A percentile compares a stretch with the other conserved stretches of the same genome.
Evolutionary conservation across 495 filamentous ascomycete species (phyloP).

Genomic region (Chaetomidium leptoderma): DNA sequence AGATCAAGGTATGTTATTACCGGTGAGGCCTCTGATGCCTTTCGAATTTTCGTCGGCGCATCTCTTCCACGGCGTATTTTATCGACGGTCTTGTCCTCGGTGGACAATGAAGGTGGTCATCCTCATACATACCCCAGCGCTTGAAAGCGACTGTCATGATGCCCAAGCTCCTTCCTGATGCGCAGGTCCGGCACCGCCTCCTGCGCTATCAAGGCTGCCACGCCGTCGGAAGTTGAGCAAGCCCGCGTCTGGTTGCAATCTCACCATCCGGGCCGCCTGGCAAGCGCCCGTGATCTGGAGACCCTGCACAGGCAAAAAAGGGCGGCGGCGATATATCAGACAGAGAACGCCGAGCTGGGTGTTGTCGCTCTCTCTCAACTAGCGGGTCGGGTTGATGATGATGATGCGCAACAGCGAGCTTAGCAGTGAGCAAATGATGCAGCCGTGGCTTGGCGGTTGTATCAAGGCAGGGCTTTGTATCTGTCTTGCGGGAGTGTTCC

Average conservation of each 20-base stretch:
- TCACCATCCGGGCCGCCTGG: conserved; percentile 46
- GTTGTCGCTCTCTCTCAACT: conserved; percentile 19
- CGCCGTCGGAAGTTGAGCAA: conserved; percentile 44
- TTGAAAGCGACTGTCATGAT: conserved; percentile 29
- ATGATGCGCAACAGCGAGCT: conserved; percentile 27
- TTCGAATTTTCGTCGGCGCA: conserved; percentile 53
- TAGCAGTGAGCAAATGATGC: conserved; percentile 30
- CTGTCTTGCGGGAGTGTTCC: conserved; percentile 3
- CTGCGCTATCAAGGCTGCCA: conserved; percentile 23
- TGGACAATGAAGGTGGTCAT: conserved; percentile 27
- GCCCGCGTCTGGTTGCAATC: conserved; percentile 41
- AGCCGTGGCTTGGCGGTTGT: conserved; percentile 12
- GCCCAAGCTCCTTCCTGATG: conserved; percentile 39
- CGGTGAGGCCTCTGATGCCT: conserved; percentile 49
- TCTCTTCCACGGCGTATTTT: conserved; percentile 41
- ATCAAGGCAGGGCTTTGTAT: conserved; percentile 3
- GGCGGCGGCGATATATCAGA: conserved; percentile 24
- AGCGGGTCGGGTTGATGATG: conserved; percentile 30
- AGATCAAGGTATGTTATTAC: conserved; percentile 99
- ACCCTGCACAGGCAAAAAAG: conserved; percentile 20
- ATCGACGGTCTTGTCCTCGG: conserved; percentile 42
- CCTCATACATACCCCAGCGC: conserved; percentile 16
- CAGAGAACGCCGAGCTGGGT: conserved; percentile 22
- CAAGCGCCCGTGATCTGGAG: conserved; percentile 42
- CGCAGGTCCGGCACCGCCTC: conserved; percentile 18